Evolutionary conservation across 2,329 filamentous ascomycete genomes (phyloP), one percentile per base, ranked within the genome.

Genomic region (Fusarium oligoseptatum): DNA sequence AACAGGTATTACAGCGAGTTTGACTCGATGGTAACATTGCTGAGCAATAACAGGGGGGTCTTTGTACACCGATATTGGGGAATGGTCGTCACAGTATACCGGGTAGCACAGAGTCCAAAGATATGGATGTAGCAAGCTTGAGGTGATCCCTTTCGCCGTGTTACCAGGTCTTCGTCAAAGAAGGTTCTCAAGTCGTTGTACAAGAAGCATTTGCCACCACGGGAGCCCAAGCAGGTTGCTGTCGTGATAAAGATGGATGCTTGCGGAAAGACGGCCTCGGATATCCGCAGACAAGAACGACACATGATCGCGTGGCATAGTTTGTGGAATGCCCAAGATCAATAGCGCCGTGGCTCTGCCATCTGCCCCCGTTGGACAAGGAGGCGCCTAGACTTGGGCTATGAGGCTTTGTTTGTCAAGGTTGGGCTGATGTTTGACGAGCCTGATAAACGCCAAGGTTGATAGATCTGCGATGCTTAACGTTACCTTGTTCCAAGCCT

Each of bases 171-270:
- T 57, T 34, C 32, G 29, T 17, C 20, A 17, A 57, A 36, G 29
- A 9, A 36, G n/a, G 12, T 55, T 17, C 12, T 20, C 29, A 52
- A 22, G 29, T 20, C n/a, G 34, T 52, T n/a, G 48, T 12, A 2
- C 24, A 29, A 52, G 32, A 41, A 32, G 20, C 22, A 22, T 12
- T n/a, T 12, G 17, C 17, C 20, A 52, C 34, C 10, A 3, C 15
- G 39, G 27, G 27, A 66, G 41, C n/a, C 56, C 17, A 64, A 34
- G 11, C n/a, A 62, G 22, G 29, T 39, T 36, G 29, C 32, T 27
- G 39, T 39, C 32, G 70, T 24, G 37, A 68, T 14, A 15, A 50
- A n/a, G 50, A 50, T 74, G 71, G 50, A 50, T 74, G 71, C 22
- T 68, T 74, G 64, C 72, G 48, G 70, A 71, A 67, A 39, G n/a